phyloP scores from a whole-genome alignment of 2,329 filamentous ascomycete species.

The Coniosporium tulheliwenetii region DNA sequence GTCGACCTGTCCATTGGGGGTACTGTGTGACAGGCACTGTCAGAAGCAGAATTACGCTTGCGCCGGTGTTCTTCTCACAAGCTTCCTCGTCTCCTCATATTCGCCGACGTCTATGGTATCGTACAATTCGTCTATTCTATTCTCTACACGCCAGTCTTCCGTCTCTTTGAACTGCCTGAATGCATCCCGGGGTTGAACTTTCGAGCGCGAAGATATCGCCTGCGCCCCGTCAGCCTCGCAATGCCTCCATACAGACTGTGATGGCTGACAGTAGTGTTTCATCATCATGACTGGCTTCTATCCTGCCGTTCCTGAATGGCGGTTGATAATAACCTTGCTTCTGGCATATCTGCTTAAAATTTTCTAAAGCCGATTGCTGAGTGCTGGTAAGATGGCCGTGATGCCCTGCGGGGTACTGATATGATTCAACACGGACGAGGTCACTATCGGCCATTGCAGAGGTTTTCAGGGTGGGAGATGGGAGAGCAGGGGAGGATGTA shows the following conservation, averaged over 20 bases:
- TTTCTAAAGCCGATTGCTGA: constrained; percentile 50
- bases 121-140: constrained; percentile 65
- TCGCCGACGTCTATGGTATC: constrained; percentile 72
- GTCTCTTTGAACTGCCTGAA: constrained; percentile 75
- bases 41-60: constrained; percentile 2
- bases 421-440: constrained; percentile 21
- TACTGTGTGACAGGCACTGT: constrained; percentile 40
- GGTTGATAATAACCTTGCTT: constrained; percentile 49
- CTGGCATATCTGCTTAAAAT: constrained; percentile 56
- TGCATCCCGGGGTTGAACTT: constrained; percentile 64
- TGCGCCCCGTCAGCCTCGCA: constrained; percentile 19
- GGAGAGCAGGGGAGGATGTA: too few relatives aligned
- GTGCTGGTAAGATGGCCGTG: constrained; percentile 57
- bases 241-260: background rate
- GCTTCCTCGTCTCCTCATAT: constrained; percentile 62
- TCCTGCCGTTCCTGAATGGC: constrained; percentile 14
- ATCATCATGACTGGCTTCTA: constrained; percentile 51
- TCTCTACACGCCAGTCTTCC: constrained; percentile 71
- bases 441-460: constrained; percentile 5
- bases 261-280: constrained; percentile 46
- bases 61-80: constrained; percentile 37
- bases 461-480: too few relatives aligned
- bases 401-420: constrained; percentile 59
- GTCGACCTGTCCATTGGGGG: constrained; percentile 85
- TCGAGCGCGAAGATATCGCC: constrained; percentile 73